These are phyloP conservation scores for Heliocybe sulcata DNA, from an alignment of 1,284 basidiomycete genomes.

Conservation along the genomic window DNA sequence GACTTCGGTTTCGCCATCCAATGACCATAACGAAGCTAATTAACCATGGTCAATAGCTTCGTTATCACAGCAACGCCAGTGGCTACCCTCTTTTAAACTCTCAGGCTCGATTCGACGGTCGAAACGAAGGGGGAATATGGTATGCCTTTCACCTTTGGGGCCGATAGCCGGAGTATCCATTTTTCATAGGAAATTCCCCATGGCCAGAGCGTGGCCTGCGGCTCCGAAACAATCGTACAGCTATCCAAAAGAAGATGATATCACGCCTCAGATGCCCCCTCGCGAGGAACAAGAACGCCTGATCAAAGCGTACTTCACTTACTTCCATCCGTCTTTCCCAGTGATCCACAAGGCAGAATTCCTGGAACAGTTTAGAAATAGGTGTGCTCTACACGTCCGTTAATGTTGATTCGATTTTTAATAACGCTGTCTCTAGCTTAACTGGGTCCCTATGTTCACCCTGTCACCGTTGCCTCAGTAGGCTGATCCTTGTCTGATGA, in stretches of 20 bases:
- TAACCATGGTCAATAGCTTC: slow-evolving; percentile 40
- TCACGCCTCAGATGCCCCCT: slow-evolving; percentile 46
- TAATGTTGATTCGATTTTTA: no score
- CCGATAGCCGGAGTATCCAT: slow-evolving; percentile 2
- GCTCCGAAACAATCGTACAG: slow-evolving; percentile 24
- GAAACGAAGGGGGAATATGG: slow-evolving; percentile 73
- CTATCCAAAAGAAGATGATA: slow-evolving; percentile 28
- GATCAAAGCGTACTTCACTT: slow-evolving; percentile 70
- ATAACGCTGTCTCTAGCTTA: slow-evolving; percentile 1
- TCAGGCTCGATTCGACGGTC: slow-evolving; percentile 54
- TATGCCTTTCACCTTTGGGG: slow-evolving; percentile 16
- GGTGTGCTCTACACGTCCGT: no score
- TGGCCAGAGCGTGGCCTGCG: slow-evolving; percentile 68
- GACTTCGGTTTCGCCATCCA: neutral
- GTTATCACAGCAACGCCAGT: slow-evolving; percentile 68
- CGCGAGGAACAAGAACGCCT: slow-evolving; percentile 56
- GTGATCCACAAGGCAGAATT: slow-evolving; percentile 70
- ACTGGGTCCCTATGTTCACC: neutral
- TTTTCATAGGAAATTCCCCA: slow-evolving; percentile 59
- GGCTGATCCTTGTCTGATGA: neutral
- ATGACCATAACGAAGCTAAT: no score
- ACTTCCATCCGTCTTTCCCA: slow-evolving; percentile 75
- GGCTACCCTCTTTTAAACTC: slow-evolving; percentile 71
- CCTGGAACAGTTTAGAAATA: slow-evolving; percentile 51
- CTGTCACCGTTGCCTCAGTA: no score